phyloP scores from a whole-genome alignment of 352 stramenopile genomes.

The Pythium dissimile region DNA sequence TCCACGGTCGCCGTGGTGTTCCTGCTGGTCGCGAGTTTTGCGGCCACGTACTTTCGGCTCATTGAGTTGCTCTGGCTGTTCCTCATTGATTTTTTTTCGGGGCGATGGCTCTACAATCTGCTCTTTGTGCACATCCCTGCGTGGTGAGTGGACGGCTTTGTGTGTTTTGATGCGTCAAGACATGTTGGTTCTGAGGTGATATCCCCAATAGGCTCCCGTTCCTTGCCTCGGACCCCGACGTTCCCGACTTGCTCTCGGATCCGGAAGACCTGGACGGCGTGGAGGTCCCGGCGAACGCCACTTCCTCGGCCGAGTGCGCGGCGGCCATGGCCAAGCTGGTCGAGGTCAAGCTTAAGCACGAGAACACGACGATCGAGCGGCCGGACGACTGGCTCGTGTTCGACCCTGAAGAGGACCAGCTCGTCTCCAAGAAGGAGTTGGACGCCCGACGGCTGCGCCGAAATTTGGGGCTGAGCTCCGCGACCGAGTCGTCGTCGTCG shows the following conservation, averaged over 20 bases:
- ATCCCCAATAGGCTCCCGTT: slow-evolving; percentile 69
- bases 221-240: slow-evolving; percentile 40
- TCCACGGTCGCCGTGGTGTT: slow-evolving; percentile 43
- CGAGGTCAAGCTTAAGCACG: slow-evolving; percentile 56
- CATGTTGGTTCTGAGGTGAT: background rate
- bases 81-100: slow-evolving; percentile 43
- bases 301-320: slow-evolving; percentile 22
- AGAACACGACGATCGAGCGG: slow-evolving; percentile 44
- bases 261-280: slow-evolving; percentile 19
- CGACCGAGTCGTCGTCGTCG: slow-evolving; percentile 5
- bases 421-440: slow-evolving; percentile 52
- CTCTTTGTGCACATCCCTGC: slow-evolving; percentile 42
- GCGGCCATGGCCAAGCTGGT: slow-evolving; percentile 43
- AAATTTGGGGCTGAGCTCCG: slow-evolving; percentile 1
- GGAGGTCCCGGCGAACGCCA: slow-evolving; percentile 29
- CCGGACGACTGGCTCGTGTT: slow-evolving; percentile 78
- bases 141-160: slow-evolving; percentile 36
- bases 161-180: background rate
- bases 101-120: slow-evolving; percentile 53
- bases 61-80: slow-evolving; percentile 46
- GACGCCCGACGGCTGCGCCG: slow-evolving; percentile 11
- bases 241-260: slow-evolving; percentile 67
- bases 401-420: slow-evolving; percentile 50
- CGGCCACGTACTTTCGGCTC: slow-evolving; percentile 32
- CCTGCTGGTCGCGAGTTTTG: slow-evolving; percentile 27